A percentile compares a stretch with the other conserved stretches of the same genome.
phyloP scores from a whole-genome alignment of 352 stramenopile species.

The Pythium apleroticum region DNA sequence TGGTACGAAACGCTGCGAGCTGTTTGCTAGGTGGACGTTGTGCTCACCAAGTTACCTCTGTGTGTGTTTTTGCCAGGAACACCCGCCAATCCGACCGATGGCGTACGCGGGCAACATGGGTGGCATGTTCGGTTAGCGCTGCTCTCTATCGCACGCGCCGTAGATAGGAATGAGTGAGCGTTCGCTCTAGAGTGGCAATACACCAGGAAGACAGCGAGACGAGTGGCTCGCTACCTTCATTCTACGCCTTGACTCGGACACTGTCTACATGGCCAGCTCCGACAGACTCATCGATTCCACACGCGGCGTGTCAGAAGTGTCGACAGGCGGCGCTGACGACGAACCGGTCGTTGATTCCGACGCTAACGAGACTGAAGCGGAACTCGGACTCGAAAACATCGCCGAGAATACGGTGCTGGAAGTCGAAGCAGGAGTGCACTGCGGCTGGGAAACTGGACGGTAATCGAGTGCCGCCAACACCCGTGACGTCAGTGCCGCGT shows the following conservation, averaged over 20 bases:
- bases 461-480: slow-evolving; percentile 53
- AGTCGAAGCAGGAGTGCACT: neutral
- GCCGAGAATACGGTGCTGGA: neutral
- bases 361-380: neutral
- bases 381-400: neutral
- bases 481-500: slow-evolving; percentile 52
- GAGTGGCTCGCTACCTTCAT: neutral
- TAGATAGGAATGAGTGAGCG: slow-evolving; percentile 1
- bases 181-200: slow-evolving; percentile 5
- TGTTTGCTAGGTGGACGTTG: neutral
- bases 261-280: neutral
- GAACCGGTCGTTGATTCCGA: neutral
- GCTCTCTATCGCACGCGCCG: neutral
- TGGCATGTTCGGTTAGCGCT: slow-evolving; percentile 77
- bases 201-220: neutral
- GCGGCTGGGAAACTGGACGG: neutral
- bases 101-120: slow-evolving; percentile 91
- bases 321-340: neutral
- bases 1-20: slow-evolving; percentile 72
- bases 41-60: slow-evolving; percentile 2
- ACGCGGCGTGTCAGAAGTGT: neutral
- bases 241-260: neutral
- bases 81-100: slow-evolving; percentile 88
- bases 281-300: neutral
- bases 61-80: slow-evolving; percentile 45